These are phyloP conservation scores for Lentithecium fluviatile DNA, from an alignment of 495 filamentous ascomycete species.

Conservation along the genomic window DNA sequence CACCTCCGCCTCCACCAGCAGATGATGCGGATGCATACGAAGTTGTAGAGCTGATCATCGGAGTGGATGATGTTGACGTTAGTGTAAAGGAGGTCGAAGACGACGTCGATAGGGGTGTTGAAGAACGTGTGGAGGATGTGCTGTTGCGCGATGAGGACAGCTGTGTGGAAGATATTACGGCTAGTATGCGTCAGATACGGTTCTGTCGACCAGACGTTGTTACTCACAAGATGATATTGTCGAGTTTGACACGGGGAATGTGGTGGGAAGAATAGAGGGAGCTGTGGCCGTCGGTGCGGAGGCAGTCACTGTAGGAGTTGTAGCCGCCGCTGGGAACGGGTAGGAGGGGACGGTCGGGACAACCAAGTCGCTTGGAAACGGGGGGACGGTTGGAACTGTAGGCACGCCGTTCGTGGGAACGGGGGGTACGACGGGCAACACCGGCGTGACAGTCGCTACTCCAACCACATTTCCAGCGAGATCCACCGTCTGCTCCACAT, in stretches of 20 bases:
- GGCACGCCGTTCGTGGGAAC: slow-evolving; percentile 13
- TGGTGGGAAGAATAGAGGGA: background rate
- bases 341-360: slow-evolving; percentile 29
- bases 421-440: slow-evolving; percentile 11
- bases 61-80: background rate
- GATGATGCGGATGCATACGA: background rate
- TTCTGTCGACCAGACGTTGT: background rate
- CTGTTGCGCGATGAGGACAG: slow-evolving; percentile 1
- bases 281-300: background rate
- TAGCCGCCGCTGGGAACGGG: slow-evolving; percentile 23
- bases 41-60: background rate
- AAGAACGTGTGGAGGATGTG: slow-evolving; percentile 3
- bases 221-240: slow-evolving; percentile 10
- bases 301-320: background rate
- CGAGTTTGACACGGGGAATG: slow-evolving; percentile 4
- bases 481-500: slow-evolving; percentile 25
- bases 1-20: background rate
- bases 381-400: slow-evolving; percentile 27
- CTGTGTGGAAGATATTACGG: background rate
- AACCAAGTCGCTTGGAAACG: slow-evolving; percentile 30
- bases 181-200: background rate
- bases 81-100: background rate
- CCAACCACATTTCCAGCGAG: slow-evolving; percentile 18
- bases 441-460: slow-evolving; percentile 10
- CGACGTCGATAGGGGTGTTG: background rate